These are phyloP conservation scores for Nitzschia sp. DNA, from an alignment of 108 stramenopile genomes.

Conservation along the genomic window DNA sequence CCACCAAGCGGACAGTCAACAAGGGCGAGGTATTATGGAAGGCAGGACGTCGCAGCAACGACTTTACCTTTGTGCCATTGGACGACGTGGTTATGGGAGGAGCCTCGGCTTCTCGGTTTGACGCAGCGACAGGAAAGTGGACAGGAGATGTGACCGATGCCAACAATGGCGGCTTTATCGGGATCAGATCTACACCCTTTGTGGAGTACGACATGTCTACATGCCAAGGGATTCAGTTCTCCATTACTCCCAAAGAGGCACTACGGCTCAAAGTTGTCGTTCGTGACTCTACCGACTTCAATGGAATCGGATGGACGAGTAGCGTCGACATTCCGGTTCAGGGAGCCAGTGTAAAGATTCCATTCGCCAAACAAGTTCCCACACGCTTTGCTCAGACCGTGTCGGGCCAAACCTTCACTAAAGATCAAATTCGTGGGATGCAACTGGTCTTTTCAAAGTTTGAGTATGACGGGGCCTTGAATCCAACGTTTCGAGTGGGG, in stretches of 20 bases:
- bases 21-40: constrained; percentile 63
- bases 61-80: constrained; percentile 63
- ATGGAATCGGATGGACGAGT: constrained; percentile 82
- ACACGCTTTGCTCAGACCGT: constrained; percentile 72
- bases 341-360: constrained; percentile 30
- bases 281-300: constrained; percentile 78
- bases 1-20: constrained; percentile 3
- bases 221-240: constrained; percentile 65
- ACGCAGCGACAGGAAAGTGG: constrained; percentile 70
- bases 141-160: constrained; percentile 75
- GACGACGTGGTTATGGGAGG: constrained; percentile 91
- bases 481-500: constrained; percentile 31
- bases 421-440: constrained; percentile 51
- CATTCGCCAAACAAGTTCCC: constrained; percentile 66
- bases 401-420: constrained; percentile 40
- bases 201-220: constrained; percentile 58
- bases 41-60: constrained; percentile 32
- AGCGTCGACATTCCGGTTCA: constrained; percentile 33
- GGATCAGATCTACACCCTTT: constrained; percentile 71
- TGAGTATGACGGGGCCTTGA: constrained; percentile 67
- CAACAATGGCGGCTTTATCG: constrained; percentile 86
- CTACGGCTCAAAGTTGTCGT: constrained; percentile 70
- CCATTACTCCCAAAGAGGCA: neutral
- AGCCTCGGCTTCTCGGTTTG: constrained; percentile 66
- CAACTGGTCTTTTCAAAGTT: constrained; percentile 86